A percentile compares a stretch with the other conserved stretches of the same genome.
phyloP scores from a whole-genome alignment of 768 basidiomycete genomes.

The Lentinus tigrinus region DNA sequence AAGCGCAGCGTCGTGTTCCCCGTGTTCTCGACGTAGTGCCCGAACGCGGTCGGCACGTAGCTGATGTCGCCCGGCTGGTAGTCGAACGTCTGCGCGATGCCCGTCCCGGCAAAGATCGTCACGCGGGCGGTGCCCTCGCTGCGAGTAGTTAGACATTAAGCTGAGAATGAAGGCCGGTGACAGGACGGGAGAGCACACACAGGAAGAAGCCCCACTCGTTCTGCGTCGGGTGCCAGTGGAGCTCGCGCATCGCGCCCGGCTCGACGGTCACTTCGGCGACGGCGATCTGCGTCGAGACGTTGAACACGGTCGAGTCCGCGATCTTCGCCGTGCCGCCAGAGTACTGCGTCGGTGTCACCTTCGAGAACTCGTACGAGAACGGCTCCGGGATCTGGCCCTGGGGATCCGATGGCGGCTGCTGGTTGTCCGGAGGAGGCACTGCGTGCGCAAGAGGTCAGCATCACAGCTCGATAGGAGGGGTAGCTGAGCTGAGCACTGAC shows the following conservation, averaged over 20 bases:
- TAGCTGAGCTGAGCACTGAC: constrained; percentile 23
- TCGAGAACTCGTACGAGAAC: constrained; percentile 46
- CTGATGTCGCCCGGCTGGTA: constrained; percentile 43
- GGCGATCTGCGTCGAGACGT: constrained; percentile 45
- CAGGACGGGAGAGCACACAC: constrained; percentile 32
- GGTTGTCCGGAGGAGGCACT: constrained; percentile 38
- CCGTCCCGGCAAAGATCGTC: constrained; percentile 53
- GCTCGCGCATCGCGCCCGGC: constrained; percentile 55
- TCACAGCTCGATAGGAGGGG: background rate
- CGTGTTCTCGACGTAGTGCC: constrained; percentile 40
- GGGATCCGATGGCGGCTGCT: constrained; percentile 37
- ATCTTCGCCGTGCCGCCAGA: constrained; percentile 50
- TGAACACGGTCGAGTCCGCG: constrained; percentile 51
- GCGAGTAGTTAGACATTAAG: background rate
- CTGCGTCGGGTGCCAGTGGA: constrained; percentile 71
- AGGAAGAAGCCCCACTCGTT: constrained; percentile 63
- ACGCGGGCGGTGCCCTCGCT: constrained; percentile 55
- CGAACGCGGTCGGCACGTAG: constrained; percentile 55
- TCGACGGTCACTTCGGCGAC: constrained; percentile 57
- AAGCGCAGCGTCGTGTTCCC: constrained; percentile 36
- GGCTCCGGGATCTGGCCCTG: constrained; percentile 41
- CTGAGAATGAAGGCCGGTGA: background rate
- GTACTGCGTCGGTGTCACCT: constrained; percentile 42
- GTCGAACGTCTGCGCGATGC: constrained; percentile 56
- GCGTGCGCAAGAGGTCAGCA: background rate